Conservation (phyloP, 2,329 filamentous ascomycete genomes). For the Coniella vitis region DNA sequence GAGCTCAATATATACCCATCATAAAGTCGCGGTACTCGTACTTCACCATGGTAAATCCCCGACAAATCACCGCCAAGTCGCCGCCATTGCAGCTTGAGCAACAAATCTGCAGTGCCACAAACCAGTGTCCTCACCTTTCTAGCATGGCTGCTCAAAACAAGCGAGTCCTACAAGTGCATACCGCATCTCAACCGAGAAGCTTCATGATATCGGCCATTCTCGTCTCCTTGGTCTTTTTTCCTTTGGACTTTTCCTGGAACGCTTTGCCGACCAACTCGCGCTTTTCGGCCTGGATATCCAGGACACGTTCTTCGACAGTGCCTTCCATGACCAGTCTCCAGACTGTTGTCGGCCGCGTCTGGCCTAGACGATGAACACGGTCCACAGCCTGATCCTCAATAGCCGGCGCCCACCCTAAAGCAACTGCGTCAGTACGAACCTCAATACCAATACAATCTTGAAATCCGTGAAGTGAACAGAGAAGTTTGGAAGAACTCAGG, state of each 20-base stretch:
- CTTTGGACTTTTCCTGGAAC: constrained; percentile 64
- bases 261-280: constrained; percentile 69
- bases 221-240: constrained; percentile 50
- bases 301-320: constrained; percentile 73
- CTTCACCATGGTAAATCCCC: too few relatives aligned
- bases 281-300: constrained; percentile 74
- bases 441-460: too few relatives aligned
- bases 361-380: constrained; percentile 78
- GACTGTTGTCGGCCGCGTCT: constrained; percentile 70
- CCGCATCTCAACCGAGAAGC: constrained; percentile 30
- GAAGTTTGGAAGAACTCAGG: too few relatives aligned
- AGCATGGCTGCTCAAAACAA: too few relatives aligned
- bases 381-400: constrained; percentile 91
- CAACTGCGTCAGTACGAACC: neutral
- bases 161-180: too few relatives aligned
- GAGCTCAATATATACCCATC: too few relatives aligned
- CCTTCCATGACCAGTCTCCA: constrained; percentile 77
- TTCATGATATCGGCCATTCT: constrained; percentile 49
- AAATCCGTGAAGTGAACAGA: too few relatives aligned
- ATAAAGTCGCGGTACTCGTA: too few relatives aligned
- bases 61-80: too few relatives aligned
- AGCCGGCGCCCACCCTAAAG: constrained; percentile 74
- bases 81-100: too few relatives aligned
- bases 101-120: too few relatives aligned
- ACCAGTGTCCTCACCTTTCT: too few relatives aligned